Evolutionary conservation across 139 green algal species (phyloP).

Genomic region (Closterium sp.): DNA sequence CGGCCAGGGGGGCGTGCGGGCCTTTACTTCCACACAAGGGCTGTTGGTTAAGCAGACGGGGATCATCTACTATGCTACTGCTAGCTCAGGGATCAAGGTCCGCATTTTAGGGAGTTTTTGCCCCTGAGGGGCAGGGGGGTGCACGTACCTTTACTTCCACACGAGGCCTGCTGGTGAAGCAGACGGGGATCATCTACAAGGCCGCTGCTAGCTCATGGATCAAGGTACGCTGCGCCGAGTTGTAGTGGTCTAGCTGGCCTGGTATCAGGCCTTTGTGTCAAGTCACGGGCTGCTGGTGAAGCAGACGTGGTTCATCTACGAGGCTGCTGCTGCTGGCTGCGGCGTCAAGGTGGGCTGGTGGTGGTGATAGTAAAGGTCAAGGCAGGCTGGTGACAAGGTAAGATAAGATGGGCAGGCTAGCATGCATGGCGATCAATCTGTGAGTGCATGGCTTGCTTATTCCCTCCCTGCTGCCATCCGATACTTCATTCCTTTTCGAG

Average conservation of each 20-base stretch:
- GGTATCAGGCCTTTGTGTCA: too few species aligned
- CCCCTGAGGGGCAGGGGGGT: constrained; percentile 11
- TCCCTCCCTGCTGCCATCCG: too few species aligned
- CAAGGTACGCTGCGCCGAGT: too few species aligned
- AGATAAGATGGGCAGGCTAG: too few species aligned
- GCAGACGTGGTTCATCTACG: constrained; percentile 69
- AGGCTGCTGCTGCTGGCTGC: constrained; percentile 60
- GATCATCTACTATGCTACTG: constrained; percentile 36
- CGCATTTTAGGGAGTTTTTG: not conserved
- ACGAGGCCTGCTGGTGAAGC: constrained; percentile 47
- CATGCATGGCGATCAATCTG: too few species aligned
- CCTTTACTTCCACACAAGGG: constrained; percentile 26
- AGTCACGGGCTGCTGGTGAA: constrained; percentile 63
- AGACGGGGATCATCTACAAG: constrained; percentile 47
- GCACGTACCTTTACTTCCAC: not conserved
- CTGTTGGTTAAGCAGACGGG: constrained; percentile 46
- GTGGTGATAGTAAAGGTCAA: too few species aligned
- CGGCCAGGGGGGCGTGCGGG: not conserved
- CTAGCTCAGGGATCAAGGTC: not conserved
- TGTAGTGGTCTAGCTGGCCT: too few species aligned
- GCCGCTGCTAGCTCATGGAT: too few species aligned
- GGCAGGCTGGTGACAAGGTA: too few species aligned
- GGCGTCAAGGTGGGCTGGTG: constrained; percentile 78
- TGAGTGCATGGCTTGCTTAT: too few species aligned
- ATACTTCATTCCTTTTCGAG: too few species aligned